Evolutionary conservation across 2,329 filamentous ascomycete species (phyloP).

Genomic region (Diaporthe eres): DNA sequence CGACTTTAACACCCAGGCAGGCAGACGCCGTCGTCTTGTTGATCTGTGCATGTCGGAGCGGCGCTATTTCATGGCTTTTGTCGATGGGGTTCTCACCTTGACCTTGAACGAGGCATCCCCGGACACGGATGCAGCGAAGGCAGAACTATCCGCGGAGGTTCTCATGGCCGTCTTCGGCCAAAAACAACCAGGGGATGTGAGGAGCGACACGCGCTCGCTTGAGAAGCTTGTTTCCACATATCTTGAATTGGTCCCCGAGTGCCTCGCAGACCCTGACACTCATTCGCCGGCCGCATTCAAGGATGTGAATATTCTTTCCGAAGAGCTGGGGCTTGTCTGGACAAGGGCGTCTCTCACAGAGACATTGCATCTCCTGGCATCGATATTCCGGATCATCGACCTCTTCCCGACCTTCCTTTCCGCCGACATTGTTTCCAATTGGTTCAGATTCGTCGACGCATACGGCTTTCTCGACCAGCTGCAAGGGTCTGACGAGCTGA

Average conservation of each 20-base stretch:
- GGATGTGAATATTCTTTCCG: constrained; percentile 53
- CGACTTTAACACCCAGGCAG: constrained; percentile 74
- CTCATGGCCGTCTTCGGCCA: constrained; percentile 44
- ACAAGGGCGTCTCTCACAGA: constrained; percentile 76
- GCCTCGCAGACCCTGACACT: constrained; percentile 64
- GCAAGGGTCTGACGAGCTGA: constrained; percentile 63
- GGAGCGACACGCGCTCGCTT: constrained; percentile 45
- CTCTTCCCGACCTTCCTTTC: constrained; percentile 69
- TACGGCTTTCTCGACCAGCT: constrained; percentile 79
- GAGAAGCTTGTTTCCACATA: constrained; percentile 64
- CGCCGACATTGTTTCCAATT: constrained; percentile 72
- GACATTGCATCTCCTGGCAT: constrained; percentile 79
- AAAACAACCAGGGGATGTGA: constrained; percentile 15
- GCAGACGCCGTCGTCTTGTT: constrained; percentile 77
- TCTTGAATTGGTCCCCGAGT: constrained; percentile 60
- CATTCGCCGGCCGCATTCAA: constrained; percentile 62
- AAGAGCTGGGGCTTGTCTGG: constrained; percentile 72
- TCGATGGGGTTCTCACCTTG: constrained; percentile 68
- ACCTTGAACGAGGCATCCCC: constrained; percentile 57
- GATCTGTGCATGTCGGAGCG: constrained; percentile 80
- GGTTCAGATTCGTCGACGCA: constrained; percentile 81
- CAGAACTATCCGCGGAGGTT: constrained; percentile 42
- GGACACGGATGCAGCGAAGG: constrained; percentile 43
- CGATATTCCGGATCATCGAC: constrained; percentile 80
- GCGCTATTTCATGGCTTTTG: constrained; percentile 75